phyloP scores from a whole-genome alignment of 2,329 filamentous ascomycete genomes.

The Arthrobotrys megalospora region DNA sequence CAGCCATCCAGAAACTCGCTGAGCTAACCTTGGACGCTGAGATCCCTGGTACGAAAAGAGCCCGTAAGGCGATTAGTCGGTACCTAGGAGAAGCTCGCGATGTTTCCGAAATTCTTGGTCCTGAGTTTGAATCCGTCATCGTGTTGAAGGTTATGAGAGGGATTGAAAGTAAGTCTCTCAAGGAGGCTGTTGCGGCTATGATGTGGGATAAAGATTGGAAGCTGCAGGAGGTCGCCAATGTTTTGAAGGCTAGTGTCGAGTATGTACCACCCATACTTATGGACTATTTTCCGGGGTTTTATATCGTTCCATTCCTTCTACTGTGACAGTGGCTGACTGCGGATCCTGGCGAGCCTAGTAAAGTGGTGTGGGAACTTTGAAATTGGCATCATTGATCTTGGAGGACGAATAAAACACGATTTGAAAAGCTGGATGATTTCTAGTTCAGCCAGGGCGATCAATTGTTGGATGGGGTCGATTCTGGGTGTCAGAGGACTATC shows the following conservation, averaged over 20 bases:
- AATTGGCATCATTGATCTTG: neutral
- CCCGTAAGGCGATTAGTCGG: neutral
- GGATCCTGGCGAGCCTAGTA: neutral
- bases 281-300: neutral
- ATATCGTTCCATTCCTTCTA: neutral
- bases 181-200: neutral
- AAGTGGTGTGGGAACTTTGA: slow-evolving; percentile 5
- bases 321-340: neutral
- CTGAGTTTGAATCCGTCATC: slow-evolving; percentile 4
- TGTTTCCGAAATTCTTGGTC: neutral
- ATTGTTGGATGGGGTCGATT: no score
- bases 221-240: neutral
- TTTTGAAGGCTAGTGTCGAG: slow-evolving; percentile 5
- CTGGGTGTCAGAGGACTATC: neutral
- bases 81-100: slow-evolving; percentile 2
- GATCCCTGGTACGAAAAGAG: neutral
- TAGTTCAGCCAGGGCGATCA: no score
- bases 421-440: no score
- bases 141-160: slow-evolving; percentile 4
- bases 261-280: neutral
- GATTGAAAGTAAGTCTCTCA: slow-evolving; percentile 11
- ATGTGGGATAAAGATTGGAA: slow-evolving; percentile 18
- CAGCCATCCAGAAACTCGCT: slow-evolving; percentile 6
- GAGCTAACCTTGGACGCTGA: neutral
- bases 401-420: neutral